Evolutionary conservation across 106 monocot genomes (phyloP), one percentile per base, ranked within the genome.

Genomic region (Dioscorea zingiberensis): DNA sequence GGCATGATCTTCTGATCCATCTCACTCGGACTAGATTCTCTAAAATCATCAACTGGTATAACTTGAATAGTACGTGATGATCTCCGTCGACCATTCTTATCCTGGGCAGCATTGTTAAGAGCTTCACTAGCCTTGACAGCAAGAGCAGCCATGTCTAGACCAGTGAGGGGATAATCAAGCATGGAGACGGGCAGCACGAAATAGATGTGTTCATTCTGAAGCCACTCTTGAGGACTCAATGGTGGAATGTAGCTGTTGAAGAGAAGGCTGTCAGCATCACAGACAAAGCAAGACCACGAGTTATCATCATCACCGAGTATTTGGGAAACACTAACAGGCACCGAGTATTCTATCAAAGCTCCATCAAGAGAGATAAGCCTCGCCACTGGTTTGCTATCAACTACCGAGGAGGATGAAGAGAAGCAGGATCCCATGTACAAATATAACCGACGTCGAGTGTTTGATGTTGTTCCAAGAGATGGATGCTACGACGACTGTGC

Each of bases 111-210:
- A 29, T 27, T 30, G 4, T 12, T 25, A 10, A 73, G 47, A 26
- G 74, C 74, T 14, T 26, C 23, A 58, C 76, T 70, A 13, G 70
- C 70, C 38, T 49, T 56, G 10, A 65, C 64, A 0, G 76, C 70
- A 27, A 76, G 59, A 14, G 45, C 29, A 21, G 47, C 76, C 69
- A 76, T 77, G 17, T 71, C 71, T 0, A 59, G 60, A 27, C 48
- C 71, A 30, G 65, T 60, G 17, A 77, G 54, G 0, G 26, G 27
- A n/a, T 51, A 22, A 17, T 25, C 21, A 9, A 60, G 55, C 62
- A 25, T 72, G 24, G 38, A 17, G 8, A 17, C 23, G 0, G 78
- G 66, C 0, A 78, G 65, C 53, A 78, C 26, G 27, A 78, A 78
- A 26, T 72, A 78, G 44, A 78, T 44, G n/a, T 60, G 32, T 0